These are phyloP conservation scores for Quercus cerris DNA, from an alignment of 306 rosid species.

Conservation along the genomic window DNA sequence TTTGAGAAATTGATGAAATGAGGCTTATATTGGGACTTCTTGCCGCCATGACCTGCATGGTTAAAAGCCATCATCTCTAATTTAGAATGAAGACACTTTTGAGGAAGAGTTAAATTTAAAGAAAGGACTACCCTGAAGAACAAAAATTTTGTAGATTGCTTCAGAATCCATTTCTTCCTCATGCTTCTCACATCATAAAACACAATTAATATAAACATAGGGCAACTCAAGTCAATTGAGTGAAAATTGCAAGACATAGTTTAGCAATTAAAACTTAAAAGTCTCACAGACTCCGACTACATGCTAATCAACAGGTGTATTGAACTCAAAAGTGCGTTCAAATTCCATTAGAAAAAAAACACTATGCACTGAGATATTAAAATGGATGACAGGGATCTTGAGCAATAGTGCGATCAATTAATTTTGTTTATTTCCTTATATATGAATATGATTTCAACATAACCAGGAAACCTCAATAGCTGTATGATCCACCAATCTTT, in stretches of 20 bases:
- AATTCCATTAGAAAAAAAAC: neutral
- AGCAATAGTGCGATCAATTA: too few species aligned
- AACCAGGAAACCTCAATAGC: too few species aligned
- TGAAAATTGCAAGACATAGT: neutral
- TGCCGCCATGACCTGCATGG: conserved; percentile 82
- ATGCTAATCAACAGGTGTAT: neutral
- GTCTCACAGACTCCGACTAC: neutral
- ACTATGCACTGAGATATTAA: neutral
- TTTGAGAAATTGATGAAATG: conserved; percentile 61
- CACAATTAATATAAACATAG: neutral
- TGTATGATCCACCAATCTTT: too few species aligned
- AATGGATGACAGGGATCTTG: too few species aligned
- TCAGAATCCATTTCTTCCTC: conserved; percentile 77
- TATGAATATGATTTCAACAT: too few species aligned
- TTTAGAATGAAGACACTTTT: neutral
- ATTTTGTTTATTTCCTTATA: too few species aligned
- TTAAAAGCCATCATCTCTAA: conserved; percentile 9
- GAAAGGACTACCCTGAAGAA: conserved; percentile 65
- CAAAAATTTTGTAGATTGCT: conserved; percentile 63
- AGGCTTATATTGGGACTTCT: conserved; percentile 82
- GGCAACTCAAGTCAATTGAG: neutral
- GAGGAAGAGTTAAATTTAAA: conserved; percentile 6
- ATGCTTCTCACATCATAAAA: conserved; percentile 82
- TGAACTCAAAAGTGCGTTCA: neutral
- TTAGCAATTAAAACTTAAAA: neutral